Percentiles rank a stretch among this genome's conserved stretches.
phyloP scores from a whole-genome alignment of 1,139 yeast genomes.

The Saccharomyces uvarum region DNA sequence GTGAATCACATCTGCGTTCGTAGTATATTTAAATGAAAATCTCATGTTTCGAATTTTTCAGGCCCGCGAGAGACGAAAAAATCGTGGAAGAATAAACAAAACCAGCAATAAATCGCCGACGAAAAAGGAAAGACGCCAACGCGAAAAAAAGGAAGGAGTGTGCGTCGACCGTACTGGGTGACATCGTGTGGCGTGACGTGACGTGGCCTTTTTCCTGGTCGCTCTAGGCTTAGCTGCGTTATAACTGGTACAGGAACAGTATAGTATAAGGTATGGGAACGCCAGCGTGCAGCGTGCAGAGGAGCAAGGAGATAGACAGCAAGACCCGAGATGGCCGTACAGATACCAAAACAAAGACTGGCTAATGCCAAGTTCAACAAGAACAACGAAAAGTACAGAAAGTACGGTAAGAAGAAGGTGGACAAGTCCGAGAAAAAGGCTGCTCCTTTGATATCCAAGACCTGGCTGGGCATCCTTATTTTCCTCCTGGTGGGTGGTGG shows the following conservation, averaged over 20 bases:
- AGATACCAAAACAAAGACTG: slow-evolving; percentile 76
- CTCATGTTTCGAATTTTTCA: not conserved
- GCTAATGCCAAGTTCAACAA: slow-evolving; percentile 80
- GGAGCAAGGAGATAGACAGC: not conserved
- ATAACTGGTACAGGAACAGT: not conserved
- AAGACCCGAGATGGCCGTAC: slow-evolving; percentile 36
- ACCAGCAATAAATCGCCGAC: not conserved
- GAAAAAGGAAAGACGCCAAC: slow-evolving; percentile 1
- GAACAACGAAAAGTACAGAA: slow-evolving; percentile 58
- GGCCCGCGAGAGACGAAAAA: not conserved
- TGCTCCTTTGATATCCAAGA: slow-evolving; percentile 39
- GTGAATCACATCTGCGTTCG: not conserved
- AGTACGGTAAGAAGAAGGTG: slow-evolving; percentile 51
- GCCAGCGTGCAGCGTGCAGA: not conserved
- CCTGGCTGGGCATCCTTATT: slow-evolving; percentile 41
- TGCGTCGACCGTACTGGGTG: not conserved
- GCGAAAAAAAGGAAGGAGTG: not conserved
- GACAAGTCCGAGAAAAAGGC: slow-evolving; percentile 24
- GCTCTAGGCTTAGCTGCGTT: not conserved
- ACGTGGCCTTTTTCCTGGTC: not conserved
- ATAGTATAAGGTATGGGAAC: not conserved
- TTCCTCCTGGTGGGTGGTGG: slow-evolving; percentile 83
- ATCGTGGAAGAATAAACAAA: not conserved
- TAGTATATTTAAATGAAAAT: not conserved
- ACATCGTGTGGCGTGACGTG: not conserved